phyloP scores from a whole-genome alignment of 192 early-diverging fungal species.

The Chytriomyces sp. region DNA sequence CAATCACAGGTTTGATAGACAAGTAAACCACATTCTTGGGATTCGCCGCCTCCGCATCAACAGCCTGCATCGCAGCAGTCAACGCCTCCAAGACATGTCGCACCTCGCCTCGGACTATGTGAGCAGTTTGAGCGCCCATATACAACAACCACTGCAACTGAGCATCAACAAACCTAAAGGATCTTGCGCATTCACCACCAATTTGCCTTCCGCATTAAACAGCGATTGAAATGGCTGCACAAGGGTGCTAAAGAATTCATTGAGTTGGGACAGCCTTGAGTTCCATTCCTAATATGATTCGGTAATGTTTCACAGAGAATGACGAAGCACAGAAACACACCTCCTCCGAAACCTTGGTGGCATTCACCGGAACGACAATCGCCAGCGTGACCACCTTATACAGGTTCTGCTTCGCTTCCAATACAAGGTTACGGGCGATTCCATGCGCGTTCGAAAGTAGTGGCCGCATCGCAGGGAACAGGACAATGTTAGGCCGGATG shows the following conservation, averaged over 20 bases:
- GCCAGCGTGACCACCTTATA: slow-evolving; percentile 27
- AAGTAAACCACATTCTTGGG: slow-evolving; percentile 22
- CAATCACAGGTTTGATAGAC: slow-evolving; percentile 2
- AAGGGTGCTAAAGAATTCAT: background rate
- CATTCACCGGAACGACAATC: slow-evolving; percentile 1
- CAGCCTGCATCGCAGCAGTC: background rate
- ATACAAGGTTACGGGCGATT: background rate
- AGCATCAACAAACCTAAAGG: background rate
- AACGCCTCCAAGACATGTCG: slow-evolving; percentile 3
- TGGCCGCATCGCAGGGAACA: slow-evolving; percentile 6
- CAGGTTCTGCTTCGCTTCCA: background rate
- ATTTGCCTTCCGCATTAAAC: slow-evolving; percentile 2
- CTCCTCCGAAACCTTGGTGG: slow-evolving; percentile 7
- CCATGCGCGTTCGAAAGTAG: slow-evolving; percentile 14
- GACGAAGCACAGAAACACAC: background rate
- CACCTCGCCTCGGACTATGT: background rate
- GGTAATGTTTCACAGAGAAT: background rate
- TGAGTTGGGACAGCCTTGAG: background rate
- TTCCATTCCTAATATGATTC: slow-evolving; percentile 9
- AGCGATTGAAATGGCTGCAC: background rate
- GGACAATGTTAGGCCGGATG: slow-evolving; percentile 19
- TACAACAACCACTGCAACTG: background rate
- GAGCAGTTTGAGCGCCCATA: background rate
- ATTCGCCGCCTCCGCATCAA: slow-evolving; percentile 1
- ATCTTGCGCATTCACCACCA: background rate